Percentiles rank a stretch among this genome's conserved stretches.
Evolutionary conservation across 1,284 basidiomycete species (phyloP).

Genomic region (Dichomitus squalens): DNA sequence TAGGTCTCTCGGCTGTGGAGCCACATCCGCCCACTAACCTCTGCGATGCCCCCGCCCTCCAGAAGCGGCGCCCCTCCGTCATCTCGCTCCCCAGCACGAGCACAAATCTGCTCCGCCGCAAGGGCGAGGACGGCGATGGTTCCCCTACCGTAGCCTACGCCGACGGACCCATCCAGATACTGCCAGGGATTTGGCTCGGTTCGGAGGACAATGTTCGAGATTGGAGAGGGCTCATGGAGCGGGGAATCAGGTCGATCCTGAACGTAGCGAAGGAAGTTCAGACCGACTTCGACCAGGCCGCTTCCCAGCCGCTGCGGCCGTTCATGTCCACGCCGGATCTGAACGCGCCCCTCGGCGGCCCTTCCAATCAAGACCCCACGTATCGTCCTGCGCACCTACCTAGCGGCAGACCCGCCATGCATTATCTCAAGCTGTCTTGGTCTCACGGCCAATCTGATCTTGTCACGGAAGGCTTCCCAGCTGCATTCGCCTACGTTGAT

Average conservation of each 20-base stretch:
- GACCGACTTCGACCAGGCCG: slow-evolving; percentile 66
- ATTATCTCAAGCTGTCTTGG: slow-evolving; percentile 94
- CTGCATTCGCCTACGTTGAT: slow-evolving; percentile 83
- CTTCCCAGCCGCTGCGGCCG: slow-evolving; percentile 49
- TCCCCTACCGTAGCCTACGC: slow-evolving; percentile 72
- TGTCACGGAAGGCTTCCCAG: slow-evolving; percentile 75
- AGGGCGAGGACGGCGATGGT: slow-evolving; percentile 60
- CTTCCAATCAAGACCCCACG: slow-evolving; percentile 43
- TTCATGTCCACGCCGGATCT: slow-evolving; percentile 73
- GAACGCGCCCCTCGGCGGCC: slow-evolving; percentile 33
- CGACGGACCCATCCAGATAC: slow-evolving; percentile 85
- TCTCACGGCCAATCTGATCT: slow-evolving; percentile 92
- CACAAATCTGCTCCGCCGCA: slow-evolving; percentile 56
- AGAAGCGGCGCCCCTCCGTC: slow-evolving; percentile 56
- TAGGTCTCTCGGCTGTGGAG: slow-evolving; percentile 38
- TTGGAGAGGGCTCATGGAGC: slow-evolving; percentile 68
- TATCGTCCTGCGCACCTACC: slow-evolving; percentile 67
- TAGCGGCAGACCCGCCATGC: slow-evolving; percentile 73
- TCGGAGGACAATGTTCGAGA: slow-evolving; percentile 92
- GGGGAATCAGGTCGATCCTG: slow-evolving; percentile 81
- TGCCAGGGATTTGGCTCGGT: slow-evolving; percentile 91
- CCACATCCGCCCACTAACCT: slow-evolving; percentile 25
- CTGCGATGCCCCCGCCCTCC: slow-evolving; percentile 35
- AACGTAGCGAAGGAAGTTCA: slow-evolving; percentile 96
- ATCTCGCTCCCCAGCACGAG: slow-evolving; percentile 61